A percentile compares a stretch with the other conserved stretches of the same genome.
phyloP scores from a whole-genome alignment of 1,284 basidiomycete genomes.

The Mycosarcoma mackinlayi region DNA sequence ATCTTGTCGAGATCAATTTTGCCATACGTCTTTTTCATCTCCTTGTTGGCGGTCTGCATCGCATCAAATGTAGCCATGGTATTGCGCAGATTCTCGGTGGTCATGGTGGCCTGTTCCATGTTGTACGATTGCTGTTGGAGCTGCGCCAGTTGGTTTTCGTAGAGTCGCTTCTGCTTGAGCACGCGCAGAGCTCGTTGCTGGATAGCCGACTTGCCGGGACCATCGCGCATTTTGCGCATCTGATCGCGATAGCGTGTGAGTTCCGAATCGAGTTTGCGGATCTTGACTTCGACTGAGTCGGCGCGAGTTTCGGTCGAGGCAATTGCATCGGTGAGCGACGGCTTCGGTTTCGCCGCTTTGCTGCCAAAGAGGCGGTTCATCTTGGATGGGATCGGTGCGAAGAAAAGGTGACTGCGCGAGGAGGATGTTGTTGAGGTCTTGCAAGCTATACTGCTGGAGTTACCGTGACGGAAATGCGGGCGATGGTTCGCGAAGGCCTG shows the following conservation, averaged over 20 bases:
- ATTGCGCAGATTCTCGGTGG: conserved; percentile 96
- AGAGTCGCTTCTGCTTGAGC: conserved; percentile 95
- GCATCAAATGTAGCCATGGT: conserved; percentile 99
- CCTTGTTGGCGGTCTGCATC: conserved; percentile 97
- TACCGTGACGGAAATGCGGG: too few species aligned
- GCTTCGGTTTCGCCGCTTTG: conserved; percentile 74
- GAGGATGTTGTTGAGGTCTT: neutral
- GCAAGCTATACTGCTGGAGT: too few species aligned
- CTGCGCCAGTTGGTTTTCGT: conserved; percentile 90
- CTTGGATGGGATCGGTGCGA: too few species aligned
- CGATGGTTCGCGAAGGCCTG: too few species aligned
- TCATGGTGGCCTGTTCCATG: conserved; percentile 96
- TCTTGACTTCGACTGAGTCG: conserved; percentile 92
- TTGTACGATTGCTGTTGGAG: conserved; percentile 96
- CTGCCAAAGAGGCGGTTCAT: conserved; percentile 71
- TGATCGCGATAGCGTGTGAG: conserved; percentile 92
- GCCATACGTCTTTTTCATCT: conserved; percentile 95
- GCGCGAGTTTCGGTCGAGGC: conserved; percentile 88
- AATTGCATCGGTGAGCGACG: conserved; percentile 90
- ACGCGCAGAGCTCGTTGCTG: conserved; percentile 94
- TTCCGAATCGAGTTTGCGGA: conserved; percentile 95
- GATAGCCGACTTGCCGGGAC: conserved; percentile 94
- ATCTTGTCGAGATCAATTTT: conserved; percentile 99
- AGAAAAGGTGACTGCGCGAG: neutral
- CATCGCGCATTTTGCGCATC: conserved; percentile 91